phyloP scores from a whole-genome alignment of 1,139 yeast species.

The Ogataea hybrid region DNA sequence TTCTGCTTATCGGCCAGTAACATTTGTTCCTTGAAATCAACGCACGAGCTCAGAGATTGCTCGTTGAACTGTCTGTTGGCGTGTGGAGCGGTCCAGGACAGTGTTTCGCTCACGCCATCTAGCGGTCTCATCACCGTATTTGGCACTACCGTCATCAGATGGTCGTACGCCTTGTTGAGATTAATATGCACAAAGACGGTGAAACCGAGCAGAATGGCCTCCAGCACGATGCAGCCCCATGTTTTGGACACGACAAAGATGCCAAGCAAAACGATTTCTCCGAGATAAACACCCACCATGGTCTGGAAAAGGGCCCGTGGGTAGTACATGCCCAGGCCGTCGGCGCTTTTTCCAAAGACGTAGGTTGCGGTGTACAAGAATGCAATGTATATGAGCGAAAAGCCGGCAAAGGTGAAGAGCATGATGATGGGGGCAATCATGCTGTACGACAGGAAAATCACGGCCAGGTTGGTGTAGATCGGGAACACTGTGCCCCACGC shows the following conservation, averaged over 20 bases:
- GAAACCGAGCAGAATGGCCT: slow-evolving; percentile 48
- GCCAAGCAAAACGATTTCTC: slow-evolving; percentile 64
- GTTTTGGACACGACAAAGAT: slow-evolving; percentile 67
- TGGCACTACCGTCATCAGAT: slow-evolving; percentile 58
- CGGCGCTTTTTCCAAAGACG: slow-evolving; percentile 55
- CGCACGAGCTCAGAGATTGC: slow-evolving; percentile 28
- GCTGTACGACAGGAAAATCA: slow-evolving; percentile 74
- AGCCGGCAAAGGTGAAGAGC: slow-evolving; percentile 49
- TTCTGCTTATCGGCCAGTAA: slow-evolving; percentile 25
- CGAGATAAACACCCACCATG: slow-evolving; percentile 62
- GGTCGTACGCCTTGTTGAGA: slow-evolving; percentile 60
- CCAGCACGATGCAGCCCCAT: slow-evolving; percentile 72
- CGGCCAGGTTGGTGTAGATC: slow-evolving; percentile 74
- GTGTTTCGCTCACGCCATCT: slow-evolving; percentile 67
- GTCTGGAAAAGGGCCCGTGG: slow-evolving; percentile 65
- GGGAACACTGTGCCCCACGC: slow-evolving; percentile 93
- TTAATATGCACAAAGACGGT: slow-evolving; percentile 55
- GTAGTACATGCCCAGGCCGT: slow-evolving; percentile 65
- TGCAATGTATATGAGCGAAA: slow-evolving; percentile 52
- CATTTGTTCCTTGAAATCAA: slow-evolving; percentile 32
- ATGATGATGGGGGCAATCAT: slow-evolving; percentile 76
- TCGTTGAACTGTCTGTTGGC: slow-evolving; percentile 24
- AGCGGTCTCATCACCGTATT: slow-evolving; percentile 66
- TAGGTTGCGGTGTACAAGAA: slow-evolving; percentile 56
- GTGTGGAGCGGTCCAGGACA: slow-evolving; percentile 38